Evolutionary conservation across 768 basidiomycete species (phyloP).

Genomic region (Tylopilus subfusipes): DNA sequence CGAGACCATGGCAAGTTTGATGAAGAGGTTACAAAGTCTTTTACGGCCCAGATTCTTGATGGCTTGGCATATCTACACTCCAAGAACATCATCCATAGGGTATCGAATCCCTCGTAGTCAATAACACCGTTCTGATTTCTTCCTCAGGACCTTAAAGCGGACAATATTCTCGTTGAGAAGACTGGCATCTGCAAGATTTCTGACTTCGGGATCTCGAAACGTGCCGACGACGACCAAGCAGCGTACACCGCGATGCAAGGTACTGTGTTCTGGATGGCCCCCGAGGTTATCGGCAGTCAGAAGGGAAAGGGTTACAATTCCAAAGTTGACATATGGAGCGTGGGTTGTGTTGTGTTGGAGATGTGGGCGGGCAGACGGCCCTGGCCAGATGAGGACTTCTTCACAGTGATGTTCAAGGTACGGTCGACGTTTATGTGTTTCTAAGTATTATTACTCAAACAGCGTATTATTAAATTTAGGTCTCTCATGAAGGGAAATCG

Average conservation of each 20-base stretch:
- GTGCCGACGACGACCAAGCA: constrained; percentile 80
- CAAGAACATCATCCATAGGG: constrained; percentile 89
- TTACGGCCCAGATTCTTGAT: constrained; percentile 85
- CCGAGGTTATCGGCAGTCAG: constrained; percentile 85
- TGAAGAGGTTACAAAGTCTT: constrained; percentile 88
- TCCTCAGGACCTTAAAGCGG: constrained; percentile 87
- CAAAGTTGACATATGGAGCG: constrained; percentile 98
- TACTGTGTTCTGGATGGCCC: constrained; percentile 99
- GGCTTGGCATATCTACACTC: constrained; percentile 93
- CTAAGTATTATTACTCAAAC: neutral
- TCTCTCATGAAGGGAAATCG: constrained; percentile 78
- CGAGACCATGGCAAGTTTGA: constrained; percentile 91
- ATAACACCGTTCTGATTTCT: constrained; percentile 7
- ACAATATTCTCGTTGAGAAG: constrained; percentile 95
- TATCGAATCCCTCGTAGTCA: constrained; percentile 31
- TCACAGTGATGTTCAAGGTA: constrained; percentile 95
- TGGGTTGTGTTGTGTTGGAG: constrained; percentile 97
- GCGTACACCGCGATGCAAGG: constrained; percentile 95
- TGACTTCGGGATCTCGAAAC: constrained; percentile 98
- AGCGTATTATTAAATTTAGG: constrained; percentile 43
- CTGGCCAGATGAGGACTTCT: constrained; percentile 86
- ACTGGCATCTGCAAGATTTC: constrained; percentile 94
- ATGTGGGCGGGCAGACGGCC: constrained; percentile 99
- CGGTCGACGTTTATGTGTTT: constrained; percentile 9
- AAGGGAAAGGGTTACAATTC: constrained; percentile 86